phyloP scores from a whole-genome alignment of 495 filamentous ascomycete species.

The Aspergillus bridgeri region DNA sequence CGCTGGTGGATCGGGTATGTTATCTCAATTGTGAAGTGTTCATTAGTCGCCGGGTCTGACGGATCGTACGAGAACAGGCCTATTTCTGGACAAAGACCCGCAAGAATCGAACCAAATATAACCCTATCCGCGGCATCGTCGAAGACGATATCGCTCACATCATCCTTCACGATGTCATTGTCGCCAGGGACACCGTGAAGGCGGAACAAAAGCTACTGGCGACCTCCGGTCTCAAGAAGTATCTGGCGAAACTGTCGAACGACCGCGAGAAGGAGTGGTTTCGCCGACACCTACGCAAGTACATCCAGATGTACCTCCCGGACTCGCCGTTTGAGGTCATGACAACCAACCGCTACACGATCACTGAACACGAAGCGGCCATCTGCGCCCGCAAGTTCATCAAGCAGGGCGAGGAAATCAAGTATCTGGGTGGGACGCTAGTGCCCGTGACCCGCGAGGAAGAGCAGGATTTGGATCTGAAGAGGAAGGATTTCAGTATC shows the following conservation, averaged over 20 bases:
- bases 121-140: conserved; percentile 71
- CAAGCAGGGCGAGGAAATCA: conserved; percentile 77
- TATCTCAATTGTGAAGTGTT: conserved; percentile 4
- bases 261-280: conserved; percentile 87
- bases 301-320: conserved; percentile 87
- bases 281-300: conserved; percentile 77
- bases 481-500: conserved; percentile 90
- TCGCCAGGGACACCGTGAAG: conserved; percentile 62
- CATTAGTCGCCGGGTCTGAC: conserved; percentile 18
- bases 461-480: conserved; percentile 71
- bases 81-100: conserved; percentile 95
- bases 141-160: conserved; percentile 79
- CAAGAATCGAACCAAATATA: conserved; percentile 88
- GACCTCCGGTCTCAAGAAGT: conserved; percentile 71
- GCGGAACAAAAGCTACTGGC: conserved; percentile 71
- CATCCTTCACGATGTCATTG: conserved; percentile 70
- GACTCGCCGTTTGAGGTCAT: conserved; percentile 93
- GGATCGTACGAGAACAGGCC: conserved; percentile 51
- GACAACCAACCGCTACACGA: conserved; percentile 95
- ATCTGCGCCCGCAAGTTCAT: conserved; percentile 79
- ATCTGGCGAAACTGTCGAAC: conserved; percentile 59
- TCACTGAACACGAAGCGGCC: conserved; percentile 79
- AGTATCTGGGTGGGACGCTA: conserved; percentile 84
- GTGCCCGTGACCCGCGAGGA: conserved; percentile 88
- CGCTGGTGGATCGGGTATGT: conserved; percentile 89